These are phyloP conservation scores for Guillardia theta DNA, from an alignment of 78 protist genomes.

Conservation along the genomic window DNA sequence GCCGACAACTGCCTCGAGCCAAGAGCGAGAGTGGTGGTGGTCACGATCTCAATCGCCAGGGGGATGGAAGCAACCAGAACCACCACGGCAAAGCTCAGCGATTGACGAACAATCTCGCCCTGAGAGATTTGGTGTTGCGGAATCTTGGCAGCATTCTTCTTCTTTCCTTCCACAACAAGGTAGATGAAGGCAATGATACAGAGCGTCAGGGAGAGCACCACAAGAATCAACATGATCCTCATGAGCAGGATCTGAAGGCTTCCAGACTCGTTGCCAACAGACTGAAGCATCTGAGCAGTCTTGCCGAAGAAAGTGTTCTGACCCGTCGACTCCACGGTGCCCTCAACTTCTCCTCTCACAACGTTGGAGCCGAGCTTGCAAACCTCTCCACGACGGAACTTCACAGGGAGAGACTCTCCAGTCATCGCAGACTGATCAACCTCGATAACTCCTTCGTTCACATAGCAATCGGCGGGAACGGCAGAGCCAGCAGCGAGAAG, in stretches of 20 bases:
- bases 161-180: not conserved
- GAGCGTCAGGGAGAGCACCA: not conserved
- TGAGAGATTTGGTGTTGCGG: not conserved
- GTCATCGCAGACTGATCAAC: conserved; percentile 50
- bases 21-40: conserved; percentile 82
- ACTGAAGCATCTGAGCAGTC: conserved; percentile 70
- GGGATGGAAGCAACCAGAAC: conserved; percentile 64
- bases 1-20: conserved; percentile 73
- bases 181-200: conserved; percentile 9
- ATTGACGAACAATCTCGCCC: not conserved
- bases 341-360: conserved; percentile 80
- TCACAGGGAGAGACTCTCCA: conserved; percentile 51
- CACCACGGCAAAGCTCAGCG: conserved; percentile 39
- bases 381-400: not conserved
- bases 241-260: not conserved
- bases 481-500: not conserved
- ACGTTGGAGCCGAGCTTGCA: conserved; percentile 72
- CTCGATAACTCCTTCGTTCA: conserved; percentile 25
- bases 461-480: conserved; percentile 11
- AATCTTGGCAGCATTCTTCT: not conserved
- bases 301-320: conserved; percentile 83
- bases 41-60: conserved; percentile 60
- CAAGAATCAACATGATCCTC: not conserved
- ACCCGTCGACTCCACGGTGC: conserved; percentile 83
- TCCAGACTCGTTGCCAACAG: not conserved